A percentile compares a stretch with the other conserved stretches of the same genome.
These are phyloP conservation scores for Massariosphaeria phaeospora DNA, from an alignment of 495 filamentous ascomycete species.

Conservation along the genomic window DNA sequence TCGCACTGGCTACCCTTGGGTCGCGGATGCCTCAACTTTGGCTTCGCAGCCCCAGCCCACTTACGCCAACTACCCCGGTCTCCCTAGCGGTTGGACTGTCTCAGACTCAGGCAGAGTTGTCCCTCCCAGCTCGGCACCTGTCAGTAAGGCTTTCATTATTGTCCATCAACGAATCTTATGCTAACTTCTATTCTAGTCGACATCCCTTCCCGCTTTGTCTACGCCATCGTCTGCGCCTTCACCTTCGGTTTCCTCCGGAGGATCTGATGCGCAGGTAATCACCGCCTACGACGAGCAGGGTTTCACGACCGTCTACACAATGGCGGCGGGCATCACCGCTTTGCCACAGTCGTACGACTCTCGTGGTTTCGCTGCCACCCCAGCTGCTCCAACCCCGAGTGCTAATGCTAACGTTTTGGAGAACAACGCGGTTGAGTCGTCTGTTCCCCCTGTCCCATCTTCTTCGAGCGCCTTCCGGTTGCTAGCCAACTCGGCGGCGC, in stretches of 20 bases:
- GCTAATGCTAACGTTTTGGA: conserved; percentile 21
- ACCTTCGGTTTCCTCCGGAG: conserved; percentile 37
- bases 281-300: conserved; percentile 45
- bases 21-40: conserved; percentile 41
- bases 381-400: conserved; percentile 9
- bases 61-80: conserved; percentile 47
- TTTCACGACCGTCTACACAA: conserved; percentile 42
- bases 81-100: conserved; percentile 71
- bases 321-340: conserved; percentile 36
- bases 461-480: conserved; percentile 12
- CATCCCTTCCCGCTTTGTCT: conserved; percentile 44
- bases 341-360: conserved; percentile 41
- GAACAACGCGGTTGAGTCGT: conserved; percentile 19
- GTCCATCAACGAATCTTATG: conserved; percentile 25
- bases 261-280: conserved; percentile 44
- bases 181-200: conserved; percentile 46
- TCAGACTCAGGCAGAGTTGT: conserved; percentile 64
- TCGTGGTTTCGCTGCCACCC: conserved; percentile 44
- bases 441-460: conserved; percentile 14
- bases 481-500: conserved; percentile 6
- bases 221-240: conserved; percentile 46
- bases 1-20: conserved; percentile 61
- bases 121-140: conserved; percentile 50
- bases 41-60: conserved; percentile 41
- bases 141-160: conserved; percentile 42